phyloP scores from a whole-genome alignment of 139 green algal species.

The Chlamydomonas sphaeroides region DNA sequence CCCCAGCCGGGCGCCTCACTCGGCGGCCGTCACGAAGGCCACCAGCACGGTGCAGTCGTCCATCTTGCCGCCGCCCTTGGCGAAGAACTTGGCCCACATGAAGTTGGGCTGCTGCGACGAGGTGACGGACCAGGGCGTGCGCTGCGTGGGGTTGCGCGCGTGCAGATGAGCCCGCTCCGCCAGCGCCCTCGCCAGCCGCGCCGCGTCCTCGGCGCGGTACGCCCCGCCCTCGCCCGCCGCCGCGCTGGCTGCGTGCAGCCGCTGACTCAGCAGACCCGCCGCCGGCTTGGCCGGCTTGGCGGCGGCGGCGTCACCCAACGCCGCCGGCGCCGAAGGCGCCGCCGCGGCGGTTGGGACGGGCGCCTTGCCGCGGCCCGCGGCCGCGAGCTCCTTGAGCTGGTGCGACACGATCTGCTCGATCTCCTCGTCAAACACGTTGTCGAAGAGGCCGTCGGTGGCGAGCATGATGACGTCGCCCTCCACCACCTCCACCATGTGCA shows the following conservation, averaged over 20 bases:
- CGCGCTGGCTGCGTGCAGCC: conserved; percentile 5
- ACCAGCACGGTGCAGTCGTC: conserved; percentile 55
- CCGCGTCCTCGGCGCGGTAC: conserved; percentile 14
- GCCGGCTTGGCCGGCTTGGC: not conserved
- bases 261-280: conserved; percentile 29
- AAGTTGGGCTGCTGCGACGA: conserved; percentile 48
- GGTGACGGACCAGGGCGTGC: conserved; percentile 58
- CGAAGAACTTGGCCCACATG: conserved; percentile 55
- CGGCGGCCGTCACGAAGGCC: conserved; percentile 36
- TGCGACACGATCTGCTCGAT: conserved; percentile 56
- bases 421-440: conserved; percentile 97
- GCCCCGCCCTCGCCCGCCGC: not conserved
- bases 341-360: not conserved
- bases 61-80: conserved; percentile 59
- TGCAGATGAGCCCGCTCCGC: conserved; percentile 49
- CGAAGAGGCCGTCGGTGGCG: conserved; percentile 94
- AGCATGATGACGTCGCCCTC: conserved; percentile 76
- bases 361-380: conserved; percentile 12
- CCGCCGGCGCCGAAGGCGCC: too few species aligned
- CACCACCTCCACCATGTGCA: conserved; percentile 57
- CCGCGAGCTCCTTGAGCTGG: conserved; percentile 22
- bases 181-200: conserved; percentile 22
- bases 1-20: too few species aligned
- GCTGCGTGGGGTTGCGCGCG: conserved; percentile 51
- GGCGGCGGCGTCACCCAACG: too few species aligned